Evolutionary conservation across 441 rosid species (phyloP).

Genomic region (Adansonia rubrostipa): DNA sequence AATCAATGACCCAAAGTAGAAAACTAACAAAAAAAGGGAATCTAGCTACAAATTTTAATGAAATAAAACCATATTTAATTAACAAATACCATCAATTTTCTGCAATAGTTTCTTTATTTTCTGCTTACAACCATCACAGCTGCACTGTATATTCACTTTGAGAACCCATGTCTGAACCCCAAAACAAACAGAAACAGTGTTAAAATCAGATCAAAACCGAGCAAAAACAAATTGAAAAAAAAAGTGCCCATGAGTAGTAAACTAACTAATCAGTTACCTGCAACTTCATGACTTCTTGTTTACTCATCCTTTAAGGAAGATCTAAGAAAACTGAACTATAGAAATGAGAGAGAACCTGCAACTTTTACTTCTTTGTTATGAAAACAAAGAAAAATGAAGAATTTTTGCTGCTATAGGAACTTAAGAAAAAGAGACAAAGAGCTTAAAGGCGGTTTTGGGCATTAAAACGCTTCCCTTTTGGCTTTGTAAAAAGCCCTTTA

Average conservation of each 20-base stretch:
- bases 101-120: constrained; percentile 78
- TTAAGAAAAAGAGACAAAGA: constrained; percentile 23
- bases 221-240: neutral
- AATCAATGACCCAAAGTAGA: neutral
- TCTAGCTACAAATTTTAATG: neutral
- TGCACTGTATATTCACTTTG: constrained; percentile 70
- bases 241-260: neutral
- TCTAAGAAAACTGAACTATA: neutral
- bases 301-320: constrained; percentile 51
- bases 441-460: constrained; percentile 46
- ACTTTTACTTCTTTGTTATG: constrained; percentile 27
- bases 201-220: constrained; percentile 19
- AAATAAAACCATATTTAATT: neutral
- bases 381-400: neutral
- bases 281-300: constrained; percentile 76
- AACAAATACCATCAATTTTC: constrained; percentile 72
- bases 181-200: constrained; percentile 16
- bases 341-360: constrained; percentile 16
- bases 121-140: constrained; percentile 87
- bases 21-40: neutral
- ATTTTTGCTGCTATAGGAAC: constrained; percentile 18
- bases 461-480: constrained; percentile 44
- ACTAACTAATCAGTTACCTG: constrained; percentile 52
- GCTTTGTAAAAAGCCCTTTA: constrained; percentile 22
- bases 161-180: constrained; percentile 77